A percentile compares a stretch with the other conserved stretches of the same genome.
These are phyloP conservation scores for Pythium sukuiense DNA, from an alignment of 352 stramenopile genomes.

Conservation along the genomic window DNA sequence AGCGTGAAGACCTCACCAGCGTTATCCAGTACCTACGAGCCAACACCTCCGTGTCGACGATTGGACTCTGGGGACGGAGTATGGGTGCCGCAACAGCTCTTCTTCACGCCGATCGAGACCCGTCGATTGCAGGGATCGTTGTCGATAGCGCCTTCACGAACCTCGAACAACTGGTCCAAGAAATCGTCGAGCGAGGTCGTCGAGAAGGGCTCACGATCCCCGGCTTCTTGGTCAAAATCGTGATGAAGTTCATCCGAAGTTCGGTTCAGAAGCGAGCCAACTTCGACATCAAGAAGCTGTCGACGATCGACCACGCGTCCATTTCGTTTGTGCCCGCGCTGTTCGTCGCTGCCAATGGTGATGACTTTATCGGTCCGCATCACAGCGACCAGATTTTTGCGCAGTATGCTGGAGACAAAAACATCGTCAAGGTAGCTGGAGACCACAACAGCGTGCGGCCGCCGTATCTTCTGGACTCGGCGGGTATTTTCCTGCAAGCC, in stretches of 20 bases:
- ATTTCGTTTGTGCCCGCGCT: conserved; percentile 96
- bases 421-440: conserved; percentile 96
- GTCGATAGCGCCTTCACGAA: conserved; percentile 97
- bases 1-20: conserved; percentile 86
- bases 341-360: conserved; percentile 93
- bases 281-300: conserved; percentile 82
- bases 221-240: conserved; percentile 89
- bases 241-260: conserved; percentile 89
- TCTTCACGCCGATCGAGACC: conserved; percentile 96
- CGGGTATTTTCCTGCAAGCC: conserved; percentile 95
- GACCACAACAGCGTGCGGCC: conserved; percentile 97
- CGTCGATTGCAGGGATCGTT: conserved; percentile 96
- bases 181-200: conserved; percentile 96
- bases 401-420: conserved; percentile 97
- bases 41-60: conserved; percentile 90
- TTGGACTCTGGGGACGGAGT: conserved; percentile 96
- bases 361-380: conserved; percentile 94
- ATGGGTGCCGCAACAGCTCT: conserved; percentile 98
- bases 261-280: conserved; percentile 91
- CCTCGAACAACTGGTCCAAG: conserved; percentile 94
- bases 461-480: conserved; percentile 95
- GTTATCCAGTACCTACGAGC: conserved; percentile 94
- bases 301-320: conserved; percentile 86
- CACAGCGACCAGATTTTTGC: conserved; percentile 83
- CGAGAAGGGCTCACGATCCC: conserved; percentile 93